phyloP scores from a whole-genome alignment of 108 stramenopile species.

The Parmales sp. region DNA sequence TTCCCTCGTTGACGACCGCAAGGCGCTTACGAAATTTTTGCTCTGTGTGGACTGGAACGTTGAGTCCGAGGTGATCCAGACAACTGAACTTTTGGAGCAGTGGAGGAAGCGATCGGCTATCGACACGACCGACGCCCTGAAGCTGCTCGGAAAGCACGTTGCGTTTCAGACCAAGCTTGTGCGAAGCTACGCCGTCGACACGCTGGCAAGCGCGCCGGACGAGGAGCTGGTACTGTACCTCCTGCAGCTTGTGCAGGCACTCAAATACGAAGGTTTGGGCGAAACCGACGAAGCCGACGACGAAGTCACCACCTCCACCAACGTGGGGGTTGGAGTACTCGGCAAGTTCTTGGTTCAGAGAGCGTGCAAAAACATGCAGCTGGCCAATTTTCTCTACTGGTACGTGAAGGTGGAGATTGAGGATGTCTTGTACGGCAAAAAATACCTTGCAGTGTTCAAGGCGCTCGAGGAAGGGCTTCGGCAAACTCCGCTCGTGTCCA shows the following conservation, averaged over 20 bases:
- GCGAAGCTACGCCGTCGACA: constrained; percentile 88
- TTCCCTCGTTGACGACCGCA: constrained; percentile 80
- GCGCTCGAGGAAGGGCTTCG: constrained; percentile 49
- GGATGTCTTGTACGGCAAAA: constrained; percentile 67
- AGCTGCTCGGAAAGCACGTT: constrained; percentile 83
- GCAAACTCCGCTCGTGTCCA: no score
- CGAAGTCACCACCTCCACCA: not conserved
- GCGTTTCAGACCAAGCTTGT: constrained; percentile 79
- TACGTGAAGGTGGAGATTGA: constrained; percentile 76
- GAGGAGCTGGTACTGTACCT: constrained; percentile 87
- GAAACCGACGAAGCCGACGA: constrained; percentile 18
- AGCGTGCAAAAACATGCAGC: constrained; percentile 67
- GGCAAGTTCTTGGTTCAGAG: constrained; percentile 81
- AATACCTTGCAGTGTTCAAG: constrained; percentile 66
- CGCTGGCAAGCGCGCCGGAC: constrained; percentile 73
- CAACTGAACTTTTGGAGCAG: constrained; percentile 79
- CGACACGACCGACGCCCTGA: constrained; percentile 91
- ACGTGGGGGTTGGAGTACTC: constrained; percentile 38
- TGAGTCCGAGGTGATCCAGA: constrained; percentile 85
- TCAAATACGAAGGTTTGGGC: constrained; percentile 78
- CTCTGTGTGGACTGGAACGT: constrained; percentile 91
- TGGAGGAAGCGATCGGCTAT: constrained; percentile 88
- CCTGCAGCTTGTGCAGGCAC: constrained; percentile 93
- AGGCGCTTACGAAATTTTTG: constrained; percentile 87
- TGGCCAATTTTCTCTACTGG: constrained; percentile 93